Evolutionary conservation across 2,329 filamentous ascomycete genomes (phyloP), one percentile per base, ranked within the genome.

Genomic region (Arachnopeziza araneosa): DNA sequence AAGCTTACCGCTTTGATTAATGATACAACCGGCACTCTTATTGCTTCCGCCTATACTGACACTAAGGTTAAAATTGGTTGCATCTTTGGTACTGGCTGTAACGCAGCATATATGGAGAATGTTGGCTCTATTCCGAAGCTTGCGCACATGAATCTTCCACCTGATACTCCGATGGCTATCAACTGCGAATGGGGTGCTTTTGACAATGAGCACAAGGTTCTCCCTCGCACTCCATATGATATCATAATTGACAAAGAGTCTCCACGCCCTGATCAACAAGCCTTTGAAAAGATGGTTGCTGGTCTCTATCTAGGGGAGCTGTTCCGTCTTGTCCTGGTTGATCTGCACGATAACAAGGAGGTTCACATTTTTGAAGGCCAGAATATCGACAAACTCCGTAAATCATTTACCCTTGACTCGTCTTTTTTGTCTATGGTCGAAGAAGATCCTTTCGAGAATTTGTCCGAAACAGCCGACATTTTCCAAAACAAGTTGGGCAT

Each of bases 111-210:
- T 79, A 96, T 99, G 89, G 95, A 99, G 77, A 78, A 96, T 71
- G 90, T 85, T 65, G 92, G 91, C 66, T 90, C 88, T 14, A 91
- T 99, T 66, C 93, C 93, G 66, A 99, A 99, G 81, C 85, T 99
- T 58, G 91, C 89, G 12, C 86, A 97, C 77, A 84, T 96, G 81
- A 95, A 96, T 70, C 83, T 98, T 48, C 89, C 92, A 55, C 80
- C 91, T 0, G 87, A 95, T 63, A 86, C 86, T 62, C 91, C 88
- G 53, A 96, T 97, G 82, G 92, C 91, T 56, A 96, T 98, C 79
- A 97, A 97, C 80, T 97, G 93, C 79, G 93, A 98, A 75, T 97
- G 93, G 84, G 93, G 93, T 66, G 93, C 93, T 36, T 97, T 98
- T 71, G 93, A 97, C 76, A 96, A 96, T 75, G 90, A 96, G 76